These are phyloP conservation scores for Candida mesenterica DNA, from an alignment of 1,139 yeast genomes.

Conservation along the genomic window DNA sequence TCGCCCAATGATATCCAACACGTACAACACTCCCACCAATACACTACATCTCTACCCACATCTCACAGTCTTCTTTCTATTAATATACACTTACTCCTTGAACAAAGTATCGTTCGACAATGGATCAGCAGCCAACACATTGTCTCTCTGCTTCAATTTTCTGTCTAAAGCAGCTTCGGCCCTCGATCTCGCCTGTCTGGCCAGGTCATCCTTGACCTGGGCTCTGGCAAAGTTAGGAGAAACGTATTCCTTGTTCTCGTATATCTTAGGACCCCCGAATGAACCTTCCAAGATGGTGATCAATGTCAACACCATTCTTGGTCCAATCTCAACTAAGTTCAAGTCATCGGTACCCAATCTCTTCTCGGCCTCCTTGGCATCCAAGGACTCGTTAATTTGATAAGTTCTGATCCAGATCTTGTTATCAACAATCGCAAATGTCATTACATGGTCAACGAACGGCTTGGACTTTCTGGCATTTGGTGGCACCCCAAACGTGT, in stretches of 20 bases:
- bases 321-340: conserved; percentile 92
- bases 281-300: conserved; percentile 94
- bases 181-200: conserved; percentile 75
- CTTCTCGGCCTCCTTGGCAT: conserved; percentile 48
- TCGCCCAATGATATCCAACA: no score
- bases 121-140: conserved; percentile 77
- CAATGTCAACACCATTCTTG: conserved; percentile 90
- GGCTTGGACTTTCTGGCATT: conserved; percentile 93
- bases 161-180: conserved; percentile 77
- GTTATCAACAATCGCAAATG: conserved; percentile 88
- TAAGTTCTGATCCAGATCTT: conserved; percentile 95
- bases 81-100: conserved; percentile 33
- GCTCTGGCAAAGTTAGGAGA: conserved; percentile 96
- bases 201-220: conserved; percentile 76
- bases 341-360: conserved; percentile 50
- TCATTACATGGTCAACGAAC: conserved; percentile 90
- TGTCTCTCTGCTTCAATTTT: conserved; percentile 73
- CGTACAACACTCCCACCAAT: no score
- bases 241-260: conserved; percentile 94
- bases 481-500: conserved; percentile 95
- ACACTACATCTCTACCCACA: no score
- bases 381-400: conserved; percentile 78
- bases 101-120: conserved; percentile 77
- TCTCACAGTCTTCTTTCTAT: background rate
- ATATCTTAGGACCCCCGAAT: conserved; percentile 96